Conservation (phyloP, 2,329 filamentous ascomycete genomes). For the Pezicula rhizophila region DNA sequence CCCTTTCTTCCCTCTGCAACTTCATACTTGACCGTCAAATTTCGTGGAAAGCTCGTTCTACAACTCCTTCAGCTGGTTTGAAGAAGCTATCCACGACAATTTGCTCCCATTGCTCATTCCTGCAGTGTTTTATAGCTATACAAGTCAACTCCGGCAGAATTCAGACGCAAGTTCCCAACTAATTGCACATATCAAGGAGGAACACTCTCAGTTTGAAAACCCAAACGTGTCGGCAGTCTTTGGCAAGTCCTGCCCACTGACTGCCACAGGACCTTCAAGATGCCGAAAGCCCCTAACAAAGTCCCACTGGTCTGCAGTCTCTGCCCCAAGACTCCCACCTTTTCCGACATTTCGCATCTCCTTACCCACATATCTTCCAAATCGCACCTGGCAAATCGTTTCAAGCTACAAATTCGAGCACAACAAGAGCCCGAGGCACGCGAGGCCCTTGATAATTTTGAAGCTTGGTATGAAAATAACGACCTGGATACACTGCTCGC, state of each 20-base stretch:
- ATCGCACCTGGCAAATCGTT: constrained; percentile 79
- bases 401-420: constrained; percentile 71
- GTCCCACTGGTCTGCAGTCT: constrained; percentile 76
- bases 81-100: constrained; percentile 13
- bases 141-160: not conserved
- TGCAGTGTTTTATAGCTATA: not conserved
- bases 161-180: not conserved
- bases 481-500: constrained; percentile 68
- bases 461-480: constrained; percentile 71
- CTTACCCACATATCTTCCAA: constrained; percentile 91
- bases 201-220: not conserved
- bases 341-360: constrained; percentile 87
- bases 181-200: not conserved
- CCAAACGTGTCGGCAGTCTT: not conserved
- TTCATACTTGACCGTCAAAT: not conserved
- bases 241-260: not conserved
- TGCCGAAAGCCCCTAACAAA: constrained; percentile 15
- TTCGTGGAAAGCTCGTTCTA: not conserved
- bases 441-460: constrained; percentile 58
- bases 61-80: constrained; percentile 4
- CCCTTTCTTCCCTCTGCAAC: constrained; percentile 1
- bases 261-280: constrained; percentile 6
- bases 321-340: constrained; percentile 71
- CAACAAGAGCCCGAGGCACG: constrained; percentile 61
- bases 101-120: constrained; percentile 24